phyloP scores from a whole-genome alignment of 805 yeast species.

The Yamadazyma takamatsuzukensis region DNA sequence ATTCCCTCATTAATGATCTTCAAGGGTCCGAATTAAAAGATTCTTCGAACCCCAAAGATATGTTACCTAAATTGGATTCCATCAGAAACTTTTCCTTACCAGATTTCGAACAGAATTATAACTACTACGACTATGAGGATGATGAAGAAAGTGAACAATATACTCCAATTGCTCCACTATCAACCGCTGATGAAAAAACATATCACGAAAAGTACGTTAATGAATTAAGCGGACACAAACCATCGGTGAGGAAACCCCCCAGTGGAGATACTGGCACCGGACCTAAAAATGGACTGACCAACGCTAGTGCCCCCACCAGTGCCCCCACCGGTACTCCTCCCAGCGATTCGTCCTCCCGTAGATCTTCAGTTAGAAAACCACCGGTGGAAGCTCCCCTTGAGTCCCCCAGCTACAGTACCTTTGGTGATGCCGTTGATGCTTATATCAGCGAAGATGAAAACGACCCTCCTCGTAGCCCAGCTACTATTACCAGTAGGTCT shows the following conservation, averaged over 20 bases:
- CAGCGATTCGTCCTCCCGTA: not conserved
- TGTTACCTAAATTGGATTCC: conserved; percentile 21
- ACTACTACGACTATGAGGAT: conserved; percentile 9
- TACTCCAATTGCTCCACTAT: conserved; percentile 24
- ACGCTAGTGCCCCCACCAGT: not conserved
- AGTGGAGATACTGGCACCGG: not conserved
- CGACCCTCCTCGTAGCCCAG: conserved; percentile 1
- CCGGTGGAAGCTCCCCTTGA: conserved; percentile 15
- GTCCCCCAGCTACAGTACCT: conserved; percentile 25
- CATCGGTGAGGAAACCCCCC: conserved; percentile 36
- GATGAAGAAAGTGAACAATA: conserved; percentile 10
- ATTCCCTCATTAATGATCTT: conserved; percentile 35
- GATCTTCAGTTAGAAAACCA: conserved; percentile 1
- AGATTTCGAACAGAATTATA: conserved; percentile 22
- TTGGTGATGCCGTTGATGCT: conserved; percentile 31
- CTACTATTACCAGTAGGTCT: conserved; percentile 4
- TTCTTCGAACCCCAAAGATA: conserved; percentile 3
- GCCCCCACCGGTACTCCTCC: not conserved
- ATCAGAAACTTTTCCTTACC: conserved; percentile 24
- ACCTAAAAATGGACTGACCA: not conserved
- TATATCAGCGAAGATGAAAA: conserved; percentile 20
- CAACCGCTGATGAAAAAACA: conserved; percentile 17
- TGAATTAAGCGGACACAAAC: conserved; percentile 23
- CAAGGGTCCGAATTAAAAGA: no score
- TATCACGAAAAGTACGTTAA: conserved; percentile 22